Conservation (phyloP, 2,329 filamentous ascomycete genomes). For the Saccharata proteae region DNA sequence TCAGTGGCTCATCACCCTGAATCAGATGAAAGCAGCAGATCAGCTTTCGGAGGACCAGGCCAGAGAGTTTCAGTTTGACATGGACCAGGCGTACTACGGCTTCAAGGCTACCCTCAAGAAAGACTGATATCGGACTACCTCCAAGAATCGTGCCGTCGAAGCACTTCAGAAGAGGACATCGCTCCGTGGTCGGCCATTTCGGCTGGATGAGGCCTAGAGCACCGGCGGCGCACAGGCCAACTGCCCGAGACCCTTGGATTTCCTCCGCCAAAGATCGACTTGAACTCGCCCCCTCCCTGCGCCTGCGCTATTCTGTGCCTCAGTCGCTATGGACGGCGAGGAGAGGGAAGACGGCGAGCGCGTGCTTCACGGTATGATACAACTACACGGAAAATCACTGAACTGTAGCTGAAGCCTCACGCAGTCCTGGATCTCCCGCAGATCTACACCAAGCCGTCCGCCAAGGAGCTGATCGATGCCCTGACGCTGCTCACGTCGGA, state of each 20-base stretch:
- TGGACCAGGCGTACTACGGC: constrained; percentile 85
- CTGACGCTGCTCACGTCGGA: constrained; percentile 55
- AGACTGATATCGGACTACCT: not conserved
- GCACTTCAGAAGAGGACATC: too few species aligned
- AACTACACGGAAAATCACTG: not conserved
- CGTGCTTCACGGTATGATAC: constrained; percentile 7
- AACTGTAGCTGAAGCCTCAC: not conserved
- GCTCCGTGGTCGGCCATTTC: too few species aligned
- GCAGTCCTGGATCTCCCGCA: constrained; percentile 70
- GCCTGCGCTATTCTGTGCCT: constrained; percentile 1
- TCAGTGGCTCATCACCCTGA: constrained; percentile 92
- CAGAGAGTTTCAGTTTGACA: constrained; percentile 81
- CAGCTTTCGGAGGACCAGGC: constrained; percentile 80
- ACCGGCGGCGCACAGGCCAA: constrained; percentile 8
- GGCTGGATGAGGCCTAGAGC: too few species aligned
- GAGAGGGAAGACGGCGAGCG: constrained; percentile 1
- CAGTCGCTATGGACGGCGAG: constrained; percentile 5
- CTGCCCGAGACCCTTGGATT: constrained; percentile 5
- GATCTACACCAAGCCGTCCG: constrained; percentile 63
- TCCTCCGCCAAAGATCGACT: constrained; percentile 5
- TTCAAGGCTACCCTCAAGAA: constrained; percentile 66
- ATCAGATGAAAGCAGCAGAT: constrained; percentile 94
- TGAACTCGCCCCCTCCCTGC: constrained; percentile 4
- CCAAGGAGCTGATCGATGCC: constrained; percentile 48
- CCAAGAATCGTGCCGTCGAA: too few species aligned